Base-by-base conservation (phyloP, 169 alveolate genomes). In the Plasmodium chabaudi region DNA sequence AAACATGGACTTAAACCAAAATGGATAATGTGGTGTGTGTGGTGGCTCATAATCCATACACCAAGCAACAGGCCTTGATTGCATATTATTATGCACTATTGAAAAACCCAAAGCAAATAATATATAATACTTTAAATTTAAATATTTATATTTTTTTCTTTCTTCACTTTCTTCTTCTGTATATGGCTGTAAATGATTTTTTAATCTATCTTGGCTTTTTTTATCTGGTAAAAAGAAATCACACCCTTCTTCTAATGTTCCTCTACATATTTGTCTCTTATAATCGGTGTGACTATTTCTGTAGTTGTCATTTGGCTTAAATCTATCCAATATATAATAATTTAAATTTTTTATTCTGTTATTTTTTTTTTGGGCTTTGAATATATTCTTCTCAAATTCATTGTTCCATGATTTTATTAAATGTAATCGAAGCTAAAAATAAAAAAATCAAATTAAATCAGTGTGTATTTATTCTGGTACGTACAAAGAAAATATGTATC, bases 1-100 rank as follows among this genome's bases (percentile, higher is more conserved):
- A 46, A 95, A 93, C 23, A 94, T 77, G 27, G 96, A 93, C 57
- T 95, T 95, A 90, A 95, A 95, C 97, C 97, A 95, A 88, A 95
- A 95, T 23, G 97, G 97, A 87, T 95, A 94, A 84, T 79, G 86
- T 1, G 97, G 97, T 0, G 97, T 93, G 87, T 69, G 87, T 47
- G 97, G 97, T 3, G 97, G 97, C 17, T 94, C 95, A 69, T 90
- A 67, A 59, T 95, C 97, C 63, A 95, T 90, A 69, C 97, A 95
- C 97, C 97, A 95, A 61, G 96, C 97, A 19, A 95, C 93, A 34
- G 97, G 97, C 51, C 97, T 92, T 21, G 95, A 86, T 92, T 95
- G 97, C 72, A 94, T 87, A 79, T 87, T 93, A 86, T 87, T 94
- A 88, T 95, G 96, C 64, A 95, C 61, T 34, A 93, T 73, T 4